Base-by-base conservation (phyloP, 768 basidiomycete genomes). In the Boletus rufocinnamomeus region DNA sequence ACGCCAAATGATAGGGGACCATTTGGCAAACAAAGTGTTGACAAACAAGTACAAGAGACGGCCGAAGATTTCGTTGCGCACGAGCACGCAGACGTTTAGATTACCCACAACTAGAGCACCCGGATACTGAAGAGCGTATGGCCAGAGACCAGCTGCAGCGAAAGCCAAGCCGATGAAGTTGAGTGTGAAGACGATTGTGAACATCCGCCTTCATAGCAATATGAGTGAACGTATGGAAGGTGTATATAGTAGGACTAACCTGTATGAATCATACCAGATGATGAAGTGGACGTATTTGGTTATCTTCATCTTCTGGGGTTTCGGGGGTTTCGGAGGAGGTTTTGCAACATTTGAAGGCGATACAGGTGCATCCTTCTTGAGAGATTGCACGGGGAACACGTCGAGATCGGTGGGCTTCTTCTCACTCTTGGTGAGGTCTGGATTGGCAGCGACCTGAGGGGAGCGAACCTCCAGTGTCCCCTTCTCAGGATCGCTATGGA, bases 61-160 rank as follows among this genome's bases (percentile, higher is more conserved):
- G 11, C 89, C 88, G 61, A 93, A 93, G 2, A 91, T 76, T 63
- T 93, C 91, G 65, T 93, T 93, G 23, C 91, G 81, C 78, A 90
- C 83, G 23, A 93, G 78, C 56, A 93, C 84, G 6, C 89, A 84
- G 27, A 82, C 74, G 63, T 85, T 82, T 49, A 93, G 72, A 63
- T 93, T 93, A 0, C 88, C 91, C 7, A 88, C 77, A 10, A 88
- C 86, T 56, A 91, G 79, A 13, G 88, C 88, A 63, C 88, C 85
- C 19, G 86, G 82, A 65, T 87, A 88, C 55, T 76, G 72, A 19
- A 77, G 74, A 5, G 88, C 83, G 66, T 93, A 93, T 23, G 79
- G 77, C 85, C 87, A 93, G 52, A 80, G 79, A 19, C 82, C 84
- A 28, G 80, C 76, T 6, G 81, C 82, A 8, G 91, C 85, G 3